Percentiles rank a stretch among this genome's conserved stretches.
Evolutionary conservation across 139 green algal genomes (phyloP).

Genomic region (Picochlorum sp.): DNA sequence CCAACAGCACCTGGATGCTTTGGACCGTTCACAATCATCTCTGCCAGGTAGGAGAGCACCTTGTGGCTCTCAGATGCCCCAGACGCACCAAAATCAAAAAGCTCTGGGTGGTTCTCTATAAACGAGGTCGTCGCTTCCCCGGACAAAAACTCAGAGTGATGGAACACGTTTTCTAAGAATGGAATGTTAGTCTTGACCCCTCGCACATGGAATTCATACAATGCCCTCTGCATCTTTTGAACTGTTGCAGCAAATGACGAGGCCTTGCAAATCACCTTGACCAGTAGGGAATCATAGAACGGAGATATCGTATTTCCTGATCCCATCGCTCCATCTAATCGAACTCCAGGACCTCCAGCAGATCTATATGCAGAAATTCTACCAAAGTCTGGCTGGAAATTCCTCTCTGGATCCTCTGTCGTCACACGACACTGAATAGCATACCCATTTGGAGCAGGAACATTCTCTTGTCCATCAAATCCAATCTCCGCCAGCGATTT

Average conservation of each 20-base stretch:
- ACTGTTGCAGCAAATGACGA: constrained; percentile 62
- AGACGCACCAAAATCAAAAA: constrained; percentile 48
- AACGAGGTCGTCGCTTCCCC: constrained; percentile 66
- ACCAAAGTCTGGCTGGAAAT: constrained; percentile 86
- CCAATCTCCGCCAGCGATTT: constrained; percentile 66
- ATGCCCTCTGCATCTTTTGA: constrained; percentile 79
- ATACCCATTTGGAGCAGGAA: constrained; percentile 61
- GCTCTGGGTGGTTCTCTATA: constrained; percentile 68
- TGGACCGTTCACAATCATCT: constrained; percentile 75
- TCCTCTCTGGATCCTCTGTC: constrained; percentile 78
- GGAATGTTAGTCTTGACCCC: constrained; percentile 92
- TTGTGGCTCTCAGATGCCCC: constrained; percentile 13
- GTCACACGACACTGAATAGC: constrained; percentile 94
- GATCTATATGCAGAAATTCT: constrained; percentile 69
- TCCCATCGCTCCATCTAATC: constrained; percentile 77
- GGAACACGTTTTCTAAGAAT: constrained; percentile 86
- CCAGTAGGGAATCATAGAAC: constrained; percentile 86
- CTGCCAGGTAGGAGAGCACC: constrained; percentile 76
- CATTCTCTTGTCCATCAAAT: constrained; percentile 50
- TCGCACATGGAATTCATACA: constrained; percentile 83
- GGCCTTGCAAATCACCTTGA: constrained; percentile 73
- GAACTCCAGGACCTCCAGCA: constrained; percentile 78
- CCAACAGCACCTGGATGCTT: constrained; percentile 74
- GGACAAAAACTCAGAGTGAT: constrained; percentile 73
- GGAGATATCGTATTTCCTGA: constrained; percentile 67